These are phyloP conservation scores for Uronychia setigera DNA, from an alignment of 73 alveolate species.

Conservation along the genomic window DNA sequence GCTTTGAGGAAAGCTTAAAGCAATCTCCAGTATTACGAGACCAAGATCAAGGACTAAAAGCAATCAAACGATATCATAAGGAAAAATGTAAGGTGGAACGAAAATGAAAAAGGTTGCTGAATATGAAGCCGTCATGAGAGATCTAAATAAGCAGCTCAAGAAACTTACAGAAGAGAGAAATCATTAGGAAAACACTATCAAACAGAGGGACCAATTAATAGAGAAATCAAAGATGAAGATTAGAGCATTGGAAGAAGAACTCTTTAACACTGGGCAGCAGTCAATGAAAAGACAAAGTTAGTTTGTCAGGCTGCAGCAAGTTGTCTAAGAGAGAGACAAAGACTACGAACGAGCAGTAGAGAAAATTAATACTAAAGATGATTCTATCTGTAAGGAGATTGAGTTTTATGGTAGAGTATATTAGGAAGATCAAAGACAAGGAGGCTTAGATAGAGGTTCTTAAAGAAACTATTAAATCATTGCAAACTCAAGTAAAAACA, in stretches of 20 bases:
- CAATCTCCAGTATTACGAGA: background rate
- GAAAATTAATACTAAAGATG: background rate
- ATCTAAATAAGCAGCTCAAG: constrained; percentile 2
- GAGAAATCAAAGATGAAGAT: constrained; percentile 16
- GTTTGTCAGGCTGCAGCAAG: background rate
- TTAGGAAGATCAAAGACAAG: too few species aligned
- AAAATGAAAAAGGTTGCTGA: constrained; percentile 12
- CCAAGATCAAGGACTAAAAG: background rate
- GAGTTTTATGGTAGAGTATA: too few species aligned
- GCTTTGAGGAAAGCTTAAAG: background rate
- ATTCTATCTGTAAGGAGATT: background rate
- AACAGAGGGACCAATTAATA: constrained; percentile 5
- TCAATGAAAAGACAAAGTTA: background rate
- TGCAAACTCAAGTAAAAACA: constrained; percentile 28
- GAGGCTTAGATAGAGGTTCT: constrained; percentile 27
- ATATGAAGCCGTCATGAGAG: constrained; percentile 19
- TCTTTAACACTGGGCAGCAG: background rate
- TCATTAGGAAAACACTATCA: background rate
- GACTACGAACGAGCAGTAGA: constrained; percentile 8
- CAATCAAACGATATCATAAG: constrained; percentile 14
- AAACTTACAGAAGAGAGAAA: constrained; percentile 6
- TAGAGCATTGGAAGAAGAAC: constrained; percentile 26
- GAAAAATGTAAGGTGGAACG: constrained; percentile 9
- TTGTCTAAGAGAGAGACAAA: constrained; percentile 5
- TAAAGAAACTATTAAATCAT: constrained; percentile 23